Percentiles rank a stretch among this genome's conserved stretches.
Conservation (phyloP, 805 yeast species). For the Priceomyces melissophilus region DNA sequence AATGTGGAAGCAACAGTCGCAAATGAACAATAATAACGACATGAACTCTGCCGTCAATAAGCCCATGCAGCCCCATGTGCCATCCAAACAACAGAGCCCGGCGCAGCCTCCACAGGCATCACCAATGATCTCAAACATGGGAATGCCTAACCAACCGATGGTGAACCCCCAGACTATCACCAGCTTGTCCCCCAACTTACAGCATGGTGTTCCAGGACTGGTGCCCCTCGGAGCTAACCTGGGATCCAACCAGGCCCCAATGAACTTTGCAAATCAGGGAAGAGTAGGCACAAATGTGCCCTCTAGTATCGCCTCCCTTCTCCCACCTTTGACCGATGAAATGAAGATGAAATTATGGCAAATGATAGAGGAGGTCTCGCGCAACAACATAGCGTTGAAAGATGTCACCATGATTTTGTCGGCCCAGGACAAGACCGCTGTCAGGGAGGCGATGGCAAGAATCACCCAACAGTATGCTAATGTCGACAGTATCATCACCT, state of each 20-base stretch:
- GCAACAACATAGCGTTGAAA: constrained; percentile 61
- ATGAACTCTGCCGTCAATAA: constrained; percentile 8
- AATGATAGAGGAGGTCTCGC: constrained; percentile 66
- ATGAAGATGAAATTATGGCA: constrained; percentile 59
- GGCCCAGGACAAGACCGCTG: constrained; percentile 60
- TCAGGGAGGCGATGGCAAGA: constrained; percentile 50
- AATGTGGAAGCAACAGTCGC: constrained; percentile 29
- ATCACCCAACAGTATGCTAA: constrained; percentile 60
- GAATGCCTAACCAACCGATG: constrained; percentile 9
- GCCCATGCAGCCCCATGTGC: constrained; percentile 7
- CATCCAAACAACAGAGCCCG: constrained; percentile 7
- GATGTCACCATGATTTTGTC: constrained; percentile 62
- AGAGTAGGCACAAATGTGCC: constrained; percentile 5
- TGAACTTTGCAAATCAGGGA: not conserved
- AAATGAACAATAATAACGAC: constrained; percentile 6
- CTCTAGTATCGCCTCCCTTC: constrained; percentile 9
- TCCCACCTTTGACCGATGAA: constrained; percentile 50
- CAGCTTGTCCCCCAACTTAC: constrained; percentile 15
- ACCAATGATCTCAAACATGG: constrained; percentile 15
- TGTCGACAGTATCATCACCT: constrained; percentile 74
- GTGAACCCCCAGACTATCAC: constrained; percentile 15
- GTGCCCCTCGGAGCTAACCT: constrained; percentile 6
- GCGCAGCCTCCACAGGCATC: constrained; percentile 16
- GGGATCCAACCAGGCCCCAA: constrained; percentile 1
- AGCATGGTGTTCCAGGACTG: constrained; percentile 10